These are phyloP conservation scores for Leishmania tarentolae DNA, from an alignment of 208 protist species.

Conservation along the genomic window DNA sequence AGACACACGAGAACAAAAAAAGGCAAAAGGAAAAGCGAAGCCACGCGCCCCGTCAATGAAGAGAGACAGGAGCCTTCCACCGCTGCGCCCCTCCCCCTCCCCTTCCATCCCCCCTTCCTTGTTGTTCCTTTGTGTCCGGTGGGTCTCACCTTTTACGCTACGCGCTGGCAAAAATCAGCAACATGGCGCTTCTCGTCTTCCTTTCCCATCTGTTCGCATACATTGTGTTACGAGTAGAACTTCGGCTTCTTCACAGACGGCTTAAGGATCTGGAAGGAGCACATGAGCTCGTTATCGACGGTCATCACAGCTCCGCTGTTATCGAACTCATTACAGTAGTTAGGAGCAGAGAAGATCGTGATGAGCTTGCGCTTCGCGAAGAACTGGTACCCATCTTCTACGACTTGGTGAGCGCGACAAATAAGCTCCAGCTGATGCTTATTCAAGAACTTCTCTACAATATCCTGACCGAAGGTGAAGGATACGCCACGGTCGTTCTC, in stretches of 20 bases:
- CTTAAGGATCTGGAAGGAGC: constrained; percentile 98
- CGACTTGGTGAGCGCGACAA: constrained; percentile 97
- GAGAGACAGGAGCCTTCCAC: not conserved
- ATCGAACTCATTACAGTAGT: constrained; percentile 99
- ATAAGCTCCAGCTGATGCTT: constrained; percentile 96
- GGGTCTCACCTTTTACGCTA: not conserved
- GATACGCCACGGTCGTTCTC: constrained; percentile 94
- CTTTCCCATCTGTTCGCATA: not conserved
- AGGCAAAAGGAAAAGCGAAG: not conserved
- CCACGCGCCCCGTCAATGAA: not conserved
- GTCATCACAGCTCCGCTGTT: constrained; percentile 99
- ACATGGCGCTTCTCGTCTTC: not conserved
- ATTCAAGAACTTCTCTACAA: constrained; percentile 96
- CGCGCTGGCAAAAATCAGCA: not conserved
- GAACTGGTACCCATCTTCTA: constrained; percentile 96
- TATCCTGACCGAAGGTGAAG: constrained; percentile 91
- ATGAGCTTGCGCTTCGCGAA: constrained; percentile 96
- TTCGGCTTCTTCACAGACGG: constrained; percentile 89
- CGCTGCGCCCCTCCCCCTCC: too few species aligned
- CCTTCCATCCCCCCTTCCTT: not conserved
- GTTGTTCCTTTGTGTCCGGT: not conserved
- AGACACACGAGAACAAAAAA: not conserved
- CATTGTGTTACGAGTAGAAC: constrained; percentile 66
- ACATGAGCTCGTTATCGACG: constrained; percentile 98
- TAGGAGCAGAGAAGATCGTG: constrained; percentile 98